Evolutionary conservation across 495 filamentous ascomycete genomes (phyloP).

Genomic region (Daldinia bambusicola): DNA sequence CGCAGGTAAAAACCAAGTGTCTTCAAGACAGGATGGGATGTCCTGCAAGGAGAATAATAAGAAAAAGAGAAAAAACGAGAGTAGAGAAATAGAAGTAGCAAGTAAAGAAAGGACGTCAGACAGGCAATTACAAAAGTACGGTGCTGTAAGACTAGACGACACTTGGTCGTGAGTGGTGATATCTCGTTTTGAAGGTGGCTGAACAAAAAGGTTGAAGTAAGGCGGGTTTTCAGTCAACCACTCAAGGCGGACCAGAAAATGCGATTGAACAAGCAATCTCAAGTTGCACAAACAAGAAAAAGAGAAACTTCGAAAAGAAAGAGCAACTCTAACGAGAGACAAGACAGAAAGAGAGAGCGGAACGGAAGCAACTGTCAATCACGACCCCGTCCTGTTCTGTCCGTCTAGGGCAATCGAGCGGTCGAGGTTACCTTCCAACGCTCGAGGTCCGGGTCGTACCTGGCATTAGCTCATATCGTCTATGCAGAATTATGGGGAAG

Average conservation of each 20-base stretch:
- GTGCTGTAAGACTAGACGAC: conserved; percentile 37
- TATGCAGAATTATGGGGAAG: conserved; percentile 37
- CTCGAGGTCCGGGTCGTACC: conserved; percentile 33
- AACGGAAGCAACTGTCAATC: conserved; percentile 25
- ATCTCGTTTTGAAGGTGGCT: conserved; percentile 21
- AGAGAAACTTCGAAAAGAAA: conserved; percentile 25
- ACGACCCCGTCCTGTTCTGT: conserved; percentile 19
- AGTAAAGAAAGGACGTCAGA: conserved; percentile 36
- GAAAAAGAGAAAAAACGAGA: conserved; percentile 29
- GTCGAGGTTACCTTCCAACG: not conserved
- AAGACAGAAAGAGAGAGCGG: conserved; percentile 19
- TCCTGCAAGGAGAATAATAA: conserved; percentile 27
- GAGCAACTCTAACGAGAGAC: conserved; percentile 5
- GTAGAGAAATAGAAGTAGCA: conserved; percentile 34
- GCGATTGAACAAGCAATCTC: conserved; percentile 7
- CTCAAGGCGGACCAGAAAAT: conserved; percentile 24
- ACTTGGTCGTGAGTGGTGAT: conserved; percentile 37
- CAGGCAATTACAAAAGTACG: conserved; percentile 25
- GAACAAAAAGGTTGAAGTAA: conserved; percentile 30
- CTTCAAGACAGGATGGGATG: conserved; percentile 42
- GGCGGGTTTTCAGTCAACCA: conserved; percentile 21
- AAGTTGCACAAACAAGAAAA: conserved; percentile 16
- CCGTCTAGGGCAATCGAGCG: conserved; percentile 2
- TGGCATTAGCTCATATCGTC: conserved; percentile 43
- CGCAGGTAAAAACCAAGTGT: conserved; percentile 38